Evolutionary conservation across 2,329 filamentous ascomycete genomes (phyloP), one percentile per base, ranked within the genome.

Genomic region (Calonectria pseudoreteaudii): DNA sequence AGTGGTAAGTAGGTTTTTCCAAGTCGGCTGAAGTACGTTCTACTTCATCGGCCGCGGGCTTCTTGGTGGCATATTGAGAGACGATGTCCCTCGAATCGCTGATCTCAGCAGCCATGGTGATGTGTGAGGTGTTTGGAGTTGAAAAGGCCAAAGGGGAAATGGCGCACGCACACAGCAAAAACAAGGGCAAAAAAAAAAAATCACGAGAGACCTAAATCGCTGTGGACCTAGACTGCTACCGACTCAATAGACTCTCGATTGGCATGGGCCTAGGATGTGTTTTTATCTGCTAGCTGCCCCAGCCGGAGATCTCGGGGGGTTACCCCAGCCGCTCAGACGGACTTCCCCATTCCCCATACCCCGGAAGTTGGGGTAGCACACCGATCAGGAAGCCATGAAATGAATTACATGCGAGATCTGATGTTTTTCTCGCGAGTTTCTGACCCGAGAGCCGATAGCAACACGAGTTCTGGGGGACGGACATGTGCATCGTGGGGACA

Each of bases 1-100:
- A 84, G 72, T 93, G 89, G 30, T 74, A 66, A 90, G 89, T 4
- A 3, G 75, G 88, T 70, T 88, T 86, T 31, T 86, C 81, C 58
- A 86, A 80, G 30, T 86, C 79, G 16, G 23, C 53, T 16, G 75
- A 77, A 13, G 34, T 47, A 18, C 79, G 79, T 56, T 83, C 82
- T 64, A 81, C 77, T 60, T 85, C 72, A 20, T 74, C 74, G n/a
- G 75, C 23, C 2, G 76, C 74, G 23, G 72, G 67, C 68, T 79
- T 79, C 34, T 47, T 70, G 74, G 18, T 73, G 30, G 2, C 66
- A 41, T 77, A 60, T 44, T 31, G 44, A 6, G 66, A n/a, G 30
- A 36, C 20, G 30, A 70, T 62, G 38, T 66, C 67, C 60, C 65
- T 73, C 60, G 67, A 66, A 13, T 44, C 28, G 26, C 28, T 38